A percentile compares a stretch with the other conserved stretches of the same genome.
These are phyloP conservation scores for Blastobotrys attinorum DNA, from an alignment of 805 yeast genomes.

Conservation along the genomic window DNA sequence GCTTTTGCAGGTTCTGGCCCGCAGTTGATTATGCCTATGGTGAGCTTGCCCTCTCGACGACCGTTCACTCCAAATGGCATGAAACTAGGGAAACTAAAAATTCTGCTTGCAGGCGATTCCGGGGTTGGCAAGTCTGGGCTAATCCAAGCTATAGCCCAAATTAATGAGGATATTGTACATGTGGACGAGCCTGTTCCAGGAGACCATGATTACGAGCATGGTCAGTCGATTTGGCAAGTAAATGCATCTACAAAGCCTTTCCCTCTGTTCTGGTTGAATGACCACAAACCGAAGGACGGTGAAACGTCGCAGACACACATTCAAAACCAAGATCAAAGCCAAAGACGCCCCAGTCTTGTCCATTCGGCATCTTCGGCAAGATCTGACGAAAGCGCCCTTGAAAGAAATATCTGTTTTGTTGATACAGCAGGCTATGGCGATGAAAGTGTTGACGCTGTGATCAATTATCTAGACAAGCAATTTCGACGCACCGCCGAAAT, in stretches of 20 bases:
- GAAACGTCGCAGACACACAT: not conserved
- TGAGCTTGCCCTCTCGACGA: slow-evolving; percentile 16
- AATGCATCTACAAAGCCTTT: slow-evolving; percentile 22
- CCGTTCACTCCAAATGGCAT: slow-evolving; percentile 20
- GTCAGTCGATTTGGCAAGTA: slow-evolving; percentile 8
- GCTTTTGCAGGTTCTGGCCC: slow-evolving; percentile 3
- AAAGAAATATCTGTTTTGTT: slow-evolving; percentile 20
- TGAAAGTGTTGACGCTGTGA: slow-evolving; percentile 11
- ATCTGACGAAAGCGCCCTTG: slow-evolving; percentile 13
- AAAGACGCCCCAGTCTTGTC: slow-evolving; percentile 10
- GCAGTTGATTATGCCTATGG: slow-evolving; percentile 20
- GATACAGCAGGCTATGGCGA: slow-evolving; percentile 17
- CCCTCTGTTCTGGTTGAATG: slow-evolving; percentile 13
- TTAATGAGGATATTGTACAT: slow-evolving; percentile 28
- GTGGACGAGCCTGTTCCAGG: slow-evolving; percentile 5
- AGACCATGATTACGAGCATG: not conserved
- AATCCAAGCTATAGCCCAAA: slow-evolving; percentile 72
- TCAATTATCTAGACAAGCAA: slow-evolving; percentile 18
- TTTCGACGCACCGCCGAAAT: slow-evolving; percentile 17
- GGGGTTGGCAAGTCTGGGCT: slow-evolving; percentile 84
- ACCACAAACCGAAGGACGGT: not conserved
- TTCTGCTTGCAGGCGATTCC: slow-evolving; percentile 77
- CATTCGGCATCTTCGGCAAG: slow-evolving; percentile 12
- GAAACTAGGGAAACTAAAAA: slow-evolving; percentile 20
- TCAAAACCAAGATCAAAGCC: not conserved